Evolutionary conservation across 2,329 filamentous ascomycete genomes (phyloP), one percentile per base, ranked within the genome.

Genomic region (Teratosphaeria viscida): DNA sequence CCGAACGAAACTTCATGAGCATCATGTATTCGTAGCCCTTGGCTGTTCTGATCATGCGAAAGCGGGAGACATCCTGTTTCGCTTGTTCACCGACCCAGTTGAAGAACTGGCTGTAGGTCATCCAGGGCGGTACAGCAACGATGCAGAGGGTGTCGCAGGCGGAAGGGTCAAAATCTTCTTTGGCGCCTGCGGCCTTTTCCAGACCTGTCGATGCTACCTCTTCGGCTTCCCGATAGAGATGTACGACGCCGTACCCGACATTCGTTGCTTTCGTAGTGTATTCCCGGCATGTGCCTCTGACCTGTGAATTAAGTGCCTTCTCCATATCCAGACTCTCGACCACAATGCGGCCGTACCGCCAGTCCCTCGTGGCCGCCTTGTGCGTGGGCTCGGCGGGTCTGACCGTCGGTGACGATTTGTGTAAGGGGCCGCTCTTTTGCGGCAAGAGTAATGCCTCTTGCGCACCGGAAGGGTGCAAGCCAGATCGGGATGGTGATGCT

Each of bases 1-100:
- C 82, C 64, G 88, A 85, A 55, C 90, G 83, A 71, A 97, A 96
- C 76, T 96, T 96, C 83, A 99, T 88, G 62, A 99, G 79, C 29
- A 95, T 92, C 80, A 99, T 88, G 76, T 97, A 97, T 62, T 92
- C 85, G 73, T 95, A 96, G 73, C 90, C 86, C 63, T 86, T 82
- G 58, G 87, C 88, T 1, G 94, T 97, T 79, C 91, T 86, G 59
- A 99, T 89, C 84, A 99, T 90, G 57, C 94, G 82, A 71, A 96
- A 96, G 76, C 99, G 94, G 67, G 88, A 94, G 60, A 99, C 90
- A 61, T 92, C 83, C 60, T 88, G 84, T 71, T 89, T 84, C 72
- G 92, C 96, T 70, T 85, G 85, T 71, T 96, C 89, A 3, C 94
- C 94, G 5, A 97, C 84, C 67, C 95, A 97, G 0, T 90, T 92